Evolutionary conservation across 192 early-diverging fungal genomes (phyloP).

Genomic region (Linnemannia hyalina): DNA sequence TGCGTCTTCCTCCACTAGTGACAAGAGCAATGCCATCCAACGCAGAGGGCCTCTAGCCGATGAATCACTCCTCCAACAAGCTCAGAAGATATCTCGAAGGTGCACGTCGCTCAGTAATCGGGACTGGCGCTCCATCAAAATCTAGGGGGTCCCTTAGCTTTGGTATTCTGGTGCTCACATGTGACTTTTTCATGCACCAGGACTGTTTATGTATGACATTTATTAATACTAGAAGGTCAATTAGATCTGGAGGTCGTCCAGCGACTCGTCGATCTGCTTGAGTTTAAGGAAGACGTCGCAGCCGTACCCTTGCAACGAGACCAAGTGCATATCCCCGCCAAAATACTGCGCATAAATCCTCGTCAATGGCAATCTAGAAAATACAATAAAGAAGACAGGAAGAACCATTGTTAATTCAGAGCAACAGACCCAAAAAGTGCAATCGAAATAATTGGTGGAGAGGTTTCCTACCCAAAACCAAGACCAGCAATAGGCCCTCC

Average conservation of each 20-base stretch:
- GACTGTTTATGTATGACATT: background rate
- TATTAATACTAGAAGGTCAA: background rate
- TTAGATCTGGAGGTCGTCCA: slow-evolving; percentile 68
- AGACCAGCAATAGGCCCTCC: slow-evolving; percentile 93
- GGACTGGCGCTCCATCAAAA: no score
- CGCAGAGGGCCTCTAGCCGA: no score
- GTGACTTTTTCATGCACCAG: no score
- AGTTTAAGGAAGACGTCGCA: slow-evolving; percentile 92
- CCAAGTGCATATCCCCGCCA: slow-evolving; percentile 88
- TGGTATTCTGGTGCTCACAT: no score
- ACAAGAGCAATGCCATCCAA: no score
- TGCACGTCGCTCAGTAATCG: no score
- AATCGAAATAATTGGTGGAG: background rate
- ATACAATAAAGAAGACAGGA: slow-evolving; percentile 20
- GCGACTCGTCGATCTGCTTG: slow-evolving; percentile 82
- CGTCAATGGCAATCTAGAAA: slow-evolving; percentile 89
- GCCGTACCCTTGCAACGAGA: slow-evolving; percentile 90
- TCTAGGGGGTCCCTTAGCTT: no score
- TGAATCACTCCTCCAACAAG: no score
- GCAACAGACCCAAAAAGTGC: background rate
- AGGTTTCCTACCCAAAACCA: slow-evolving; percentile 58
- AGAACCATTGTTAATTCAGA: background rate
- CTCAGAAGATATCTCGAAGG: no score
- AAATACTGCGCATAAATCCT: slow-evolving; percentile 93
- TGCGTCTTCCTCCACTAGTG: no score